phyloP scores from a whole-genome alignment of 208 protist genomes.

The Eutreptiella sp. region DNA sequence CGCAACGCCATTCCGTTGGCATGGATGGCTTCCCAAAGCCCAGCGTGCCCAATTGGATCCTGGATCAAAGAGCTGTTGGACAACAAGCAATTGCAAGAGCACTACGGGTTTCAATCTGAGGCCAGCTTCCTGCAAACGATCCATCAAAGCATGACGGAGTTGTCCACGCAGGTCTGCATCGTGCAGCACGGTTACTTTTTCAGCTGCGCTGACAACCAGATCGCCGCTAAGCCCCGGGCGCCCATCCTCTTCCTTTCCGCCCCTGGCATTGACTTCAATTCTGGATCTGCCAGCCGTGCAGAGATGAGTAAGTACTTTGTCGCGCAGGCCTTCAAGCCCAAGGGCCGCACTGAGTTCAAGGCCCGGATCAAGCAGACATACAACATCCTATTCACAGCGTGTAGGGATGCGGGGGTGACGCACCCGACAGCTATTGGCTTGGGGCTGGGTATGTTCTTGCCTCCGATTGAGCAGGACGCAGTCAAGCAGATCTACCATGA shows the following conservation, averaged over 20 bases:
- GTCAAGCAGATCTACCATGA: neutral
- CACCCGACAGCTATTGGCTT: no score
- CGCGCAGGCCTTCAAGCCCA: no score
- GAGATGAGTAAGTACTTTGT: constrained; percentile 24
- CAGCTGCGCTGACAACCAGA: constrained; percentile 1
- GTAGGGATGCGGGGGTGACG: no score
- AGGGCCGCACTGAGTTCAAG: no score
- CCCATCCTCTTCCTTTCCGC: constrained; percentile 20
- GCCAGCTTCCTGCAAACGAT: neutral
- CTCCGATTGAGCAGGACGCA: constrained; percentile 3
- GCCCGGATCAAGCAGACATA: no score
- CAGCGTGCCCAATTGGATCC: no score
- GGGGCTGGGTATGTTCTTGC: no score
- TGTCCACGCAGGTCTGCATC: constrained; percentile 15
- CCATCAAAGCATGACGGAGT: constrained; percentile 2
- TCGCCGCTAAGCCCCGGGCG: neutral
- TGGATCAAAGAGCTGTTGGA: no score
- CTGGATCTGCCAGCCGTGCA: neutral
- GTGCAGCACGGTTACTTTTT: constrained; percentile 19
- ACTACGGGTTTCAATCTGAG: constrained; percentile 7
- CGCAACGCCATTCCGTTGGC: no score
- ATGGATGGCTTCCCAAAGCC: no score
- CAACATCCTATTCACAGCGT: no score
- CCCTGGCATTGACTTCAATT: constrained; percentile 17
- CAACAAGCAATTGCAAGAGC: no score